Conservation (phyloP, 495 filamentous ascomycete species). For the Trichoderma reesei region DNA sequence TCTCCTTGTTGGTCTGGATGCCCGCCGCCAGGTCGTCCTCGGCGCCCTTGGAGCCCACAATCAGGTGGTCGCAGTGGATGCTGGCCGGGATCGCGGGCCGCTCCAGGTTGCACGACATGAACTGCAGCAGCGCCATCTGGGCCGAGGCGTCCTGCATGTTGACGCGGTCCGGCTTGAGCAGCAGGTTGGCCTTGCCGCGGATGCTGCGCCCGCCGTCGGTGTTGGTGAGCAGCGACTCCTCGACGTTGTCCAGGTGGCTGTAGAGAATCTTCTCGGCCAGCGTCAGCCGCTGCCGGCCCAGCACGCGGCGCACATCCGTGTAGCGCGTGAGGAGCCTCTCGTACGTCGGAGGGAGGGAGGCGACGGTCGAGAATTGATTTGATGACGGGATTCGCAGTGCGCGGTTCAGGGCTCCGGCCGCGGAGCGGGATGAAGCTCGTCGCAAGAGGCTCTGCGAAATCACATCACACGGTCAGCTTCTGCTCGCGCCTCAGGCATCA, state of each 20-base stretch:
- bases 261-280: constrained; percentile 97
- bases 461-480: not conserved
- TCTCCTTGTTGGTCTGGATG: constrained; percentile 88
- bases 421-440: constrained; percentile 1
- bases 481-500: constrained; percentile 5
- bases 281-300: constrained; percentile 64
- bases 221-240: constrained; percentile 72
- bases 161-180: constrained; percentile 94
- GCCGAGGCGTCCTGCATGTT: constrained; percentile 99
- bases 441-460: not conserved
- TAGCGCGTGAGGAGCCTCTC: constrained; percentile 37
- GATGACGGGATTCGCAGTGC: constrained; percentile 15
- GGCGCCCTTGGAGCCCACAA: constrained; percentile 85
- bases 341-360: constrained; percentile 34
- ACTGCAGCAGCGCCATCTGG: constrained; percentile 95
- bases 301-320: constrained; percentile 55
- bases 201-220: constrained; percentile 73
- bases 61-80: constrained; percentile 99
- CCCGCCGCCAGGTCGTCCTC: constrained; percentile 78
- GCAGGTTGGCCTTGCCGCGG: constrained; percentile 82
- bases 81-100: constrained; percentile 92
- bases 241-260: constrained; percentile 79
- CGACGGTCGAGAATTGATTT: constrained; percentile 17
- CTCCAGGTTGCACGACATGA: constrained; percentile 91
- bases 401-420: not conserved